phyloP scores from a whole-genome alignment of 148 eudicot species.

The Camellia lanceoleosa region DNA sequence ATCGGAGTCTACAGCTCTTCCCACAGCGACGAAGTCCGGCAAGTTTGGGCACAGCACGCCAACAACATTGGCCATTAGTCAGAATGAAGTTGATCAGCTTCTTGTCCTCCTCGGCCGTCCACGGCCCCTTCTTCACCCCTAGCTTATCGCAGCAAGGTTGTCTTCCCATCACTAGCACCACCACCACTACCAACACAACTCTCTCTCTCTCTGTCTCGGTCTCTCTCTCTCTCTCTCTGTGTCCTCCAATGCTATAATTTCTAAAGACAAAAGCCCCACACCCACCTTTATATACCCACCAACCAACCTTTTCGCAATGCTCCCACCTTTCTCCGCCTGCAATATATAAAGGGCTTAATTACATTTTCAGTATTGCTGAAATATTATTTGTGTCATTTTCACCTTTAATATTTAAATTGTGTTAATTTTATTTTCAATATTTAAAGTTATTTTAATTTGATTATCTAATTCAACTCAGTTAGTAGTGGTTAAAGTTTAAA shows the following conservation, averaged over 20 bases:
- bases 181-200: neutral
- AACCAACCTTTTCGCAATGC: conserved; percentile 17
- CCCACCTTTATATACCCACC: conserved; percentile 33
- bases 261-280: conserved; percentile 26
- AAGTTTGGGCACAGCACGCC: conserved; percentile 94
- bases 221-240: neutral
- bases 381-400: too few relatives aligned
- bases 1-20: conserved; percentile 93
- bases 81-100: conserved; percentile 85
- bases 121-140: conserved; percentile 97
- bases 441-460: too few relatives aligned
- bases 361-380: too few relatives aligned
- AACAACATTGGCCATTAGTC: conserved; percentile 91
- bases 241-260: neutral
- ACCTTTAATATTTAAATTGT: too few relatives aligned
- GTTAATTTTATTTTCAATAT: too few relatives aligned
- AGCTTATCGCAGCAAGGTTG: conserved; percentile 96
- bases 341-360: too few relatives aligned
- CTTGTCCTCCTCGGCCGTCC: conserved; percentile 98
- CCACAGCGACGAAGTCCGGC: conserved; percentile 92
- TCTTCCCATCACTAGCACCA: conserved; percentile 55
- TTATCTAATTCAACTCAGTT: too few relatives aligned
- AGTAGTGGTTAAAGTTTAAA: too few relatives aligned
- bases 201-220: neutral
- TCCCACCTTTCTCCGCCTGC: conserved; percentile 15